These are phyloP conservation scores for Tephrocybe sp. DNA, from an alignment of 768 basidiomycete genomes.

Conservation along the genomic window DNA sequence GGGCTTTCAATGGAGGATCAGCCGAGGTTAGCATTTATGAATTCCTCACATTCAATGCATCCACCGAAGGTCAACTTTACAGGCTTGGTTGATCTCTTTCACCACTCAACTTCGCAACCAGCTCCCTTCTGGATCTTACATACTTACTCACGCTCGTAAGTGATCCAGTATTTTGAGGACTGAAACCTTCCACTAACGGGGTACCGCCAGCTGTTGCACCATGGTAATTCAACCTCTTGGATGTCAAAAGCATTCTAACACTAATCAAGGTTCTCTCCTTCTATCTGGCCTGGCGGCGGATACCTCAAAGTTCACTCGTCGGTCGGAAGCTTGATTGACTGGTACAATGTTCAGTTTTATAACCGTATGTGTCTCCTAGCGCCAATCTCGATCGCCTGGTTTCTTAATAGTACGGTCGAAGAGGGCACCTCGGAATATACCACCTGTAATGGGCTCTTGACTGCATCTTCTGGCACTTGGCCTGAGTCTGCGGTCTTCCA, in stretches of 20 bases:
- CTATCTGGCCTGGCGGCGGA: conserved; percentile 45
- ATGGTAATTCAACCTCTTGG: conserved; percentile 26
- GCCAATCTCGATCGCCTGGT: background rate
- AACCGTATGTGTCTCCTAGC: conserved; percentile 35
- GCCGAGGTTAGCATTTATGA: conserved; percentile 43
- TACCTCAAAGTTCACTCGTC: conserved; percentile 53
- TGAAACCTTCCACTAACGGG: background rate
- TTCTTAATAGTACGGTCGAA: conserved; percentile 21
- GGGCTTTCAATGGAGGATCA: conserved; percentile 51
- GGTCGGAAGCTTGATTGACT: conserved; percentile 63
- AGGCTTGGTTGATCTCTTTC: conserved; percentile 55
- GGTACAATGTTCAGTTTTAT: conserved; percentile 58
- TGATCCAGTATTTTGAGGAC: background rate
- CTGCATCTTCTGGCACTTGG: conserved; percentile 56
- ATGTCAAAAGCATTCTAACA: background rate
- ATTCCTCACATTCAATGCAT: background rate
- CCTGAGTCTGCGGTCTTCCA: conserved; percentile 62
- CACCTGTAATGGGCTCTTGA: conserved; percentile 60
- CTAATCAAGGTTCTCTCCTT: conserved; percentile 40
- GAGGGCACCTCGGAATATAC: conserved; percentile 67
- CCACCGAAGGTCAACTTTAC: background rate
- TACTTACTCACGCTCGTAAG: conserved; percentile 58
- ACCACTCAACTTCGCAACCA: conserved; percentile 48
- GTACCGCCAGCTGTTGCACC: conserved; percentile 44
- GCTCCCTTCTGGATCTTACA: conserved; percentile 49